Evolutionary conservation across 2,329 filamentous ascomycete genomes (phyloP), one percentile per base, ranked within the genome.

Genomic region (Hypoxylon sp.): DNA sequence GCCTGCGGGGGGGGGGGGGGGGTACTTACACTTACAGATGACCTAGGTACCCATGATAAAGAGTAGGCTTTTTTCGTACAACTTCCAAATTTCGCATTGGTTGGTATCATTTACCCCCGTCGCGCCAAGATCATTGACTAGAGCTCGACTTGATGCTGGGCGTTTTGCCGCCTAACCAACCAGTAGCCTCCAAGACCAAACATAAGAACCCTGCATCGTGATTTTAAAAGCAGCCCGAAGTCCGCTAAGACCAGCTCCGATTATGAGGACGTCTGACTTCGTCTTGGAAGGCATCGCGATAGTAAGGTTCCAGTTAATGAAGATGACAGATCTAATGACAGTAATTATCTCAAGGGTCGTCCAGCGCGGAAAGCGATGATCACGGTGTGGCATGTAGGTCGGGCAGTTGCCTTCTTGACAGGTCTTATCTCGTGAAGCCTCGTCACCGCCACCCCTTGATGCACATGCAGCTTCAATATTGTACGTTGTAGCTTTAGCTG

Each of bases 61-160:
- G n/a, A n/a, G n/a, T n/a, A n/a, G n/a, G n/a, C n/a, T n/a, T 39
- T 72, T 65, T 48, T 77, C 67, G 0, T 78, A 78, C 6, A 85
- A 71, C 0, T 71, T 75, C 65, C 73, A 81, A 50, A 87, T 79
- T 3, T 75, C 74, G 24, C 68, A 74, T 64, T 88, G 85, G 52
- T 80, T 84, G 1, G 76, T 80, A 54, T 87, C 82, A 64, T 89
- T 88, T 65, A 88, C 82, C 86, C 86, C 89, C 0, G 84, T 84
- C 0, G 84, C 86, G 2, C 86, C 86, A 0, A 87, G 69, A 20
- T 88, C 86, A 6, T 81, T 77, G 0, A 75, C 62, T 61, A 1
- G 74, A 67, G 7, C 75, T 64, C 1, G 74, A 71, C 2, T 74
- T 60, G 3, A 77, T 81, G 73, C 77, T 82, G 0, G 57, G 44